These are phyloP conservation scores for Serpula lacrymans DNA, from an alignment of 768 basidiomycete species.

Conservation along the genomic window DNA sequence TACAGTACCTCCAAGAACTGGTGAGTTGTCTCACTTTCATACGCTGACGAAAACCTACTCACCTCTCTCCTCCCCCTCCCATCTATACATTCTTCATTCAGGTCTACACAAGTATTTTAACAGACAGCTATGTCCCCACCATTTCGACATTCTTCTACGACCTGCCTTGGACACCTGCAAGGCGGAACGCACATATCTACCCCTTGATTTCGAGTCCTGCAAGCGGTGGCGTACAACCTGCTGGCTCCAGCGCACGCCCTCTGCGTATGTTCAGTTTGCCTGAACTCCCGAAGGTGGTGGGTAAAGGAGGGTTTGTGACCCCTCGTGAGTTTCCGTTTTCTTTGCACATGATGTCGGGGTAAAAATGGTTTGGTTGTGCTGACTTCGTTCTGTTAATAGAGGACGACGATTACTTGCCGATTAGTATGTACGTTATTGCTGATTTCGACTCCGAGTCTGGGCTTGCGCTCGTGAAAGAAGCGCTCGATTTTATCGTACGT, in stretches of 20 bases:
- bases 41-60: background rate
- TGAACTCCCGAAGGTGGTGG: slow-evolving; percentile 45
- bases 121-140: slow-evolving; percentile 46
- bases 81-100: slow-evolving; percentile 20
- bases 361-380: too few relatives aligned
- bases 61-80: too few relatives aligned
- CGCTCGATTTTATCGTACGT: slow-evolving; percentile 62
- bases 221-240: slow-evolving; percentile 9
- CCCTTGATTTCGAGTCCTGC: slow-evolving; percentile 43
- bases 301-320: slow-evolving; percentile 54
- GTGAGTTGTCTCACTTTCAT: slow-evolving; percentile 33
- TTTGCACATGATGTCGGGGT: too few relatives aligned
- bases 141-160: slow-evolving; percentile 87
- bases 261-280: slow-evolving; percentile 55
- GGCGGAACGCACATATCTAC: slow-evolving; percentile 77
- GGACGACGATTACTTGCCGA: slow-evolving; percentile 21
- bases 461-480: slow-evolving; percentile 55
- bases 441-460: slow-evolving; percentile 72
- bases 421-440: slow-evolving; percentile 65
- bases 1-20: slow-evolving; percentile 71
- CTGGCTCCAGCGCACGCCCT: slow-evolving; percentile 13
- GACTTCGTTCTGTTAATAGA: slow-evolving; percentile 10
- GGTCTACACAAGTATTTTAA: slow-evolving; percentile 58
- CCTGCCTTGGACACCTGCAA: slow-evolving; percentile 63
- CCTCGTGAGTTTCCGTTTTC: slow-evolving; percentile 42